phyloP scores from a whole-genome alignment of 495 filamentous ascomycete species.

The Hypoxylon subgilvum region DNA sequence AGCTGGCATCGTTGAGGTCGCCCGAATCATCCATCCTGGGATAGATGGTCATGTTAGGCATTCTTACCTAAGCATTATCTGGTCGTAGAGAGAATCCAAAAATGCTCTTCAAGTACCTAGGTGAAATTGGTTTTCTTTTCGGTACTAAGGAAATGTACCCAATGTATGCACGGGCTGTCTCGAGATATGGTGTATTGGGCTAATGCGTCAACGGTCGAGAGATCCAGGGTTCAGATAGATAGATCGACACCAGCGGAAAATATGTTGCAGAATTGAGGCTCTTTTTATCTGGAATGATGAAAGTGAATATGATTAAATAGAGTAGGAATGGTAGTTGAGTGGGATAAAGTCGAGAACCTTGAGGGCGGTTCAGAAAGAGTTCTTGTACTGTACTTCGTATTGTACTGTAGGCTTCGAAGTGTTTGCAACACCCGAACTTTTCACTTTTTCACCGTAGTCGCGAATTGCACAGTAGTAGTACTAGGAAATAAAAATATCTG shows the following conservation, averaged over 20 bases:
- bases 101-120: too few species aligned
- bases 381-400: too few species aligned
- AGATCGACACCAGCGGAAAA: neutral
- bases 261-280: conserved; percentile 16
- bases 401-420: too few species aligned
- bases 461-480: too few species aligned
- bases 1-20: conserved; percentile 25
- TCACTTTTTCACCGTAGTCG: too few species aligned
- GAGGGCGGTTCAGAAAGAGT: conserved; percentile 16
- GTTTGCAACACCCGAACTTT: too few species aligned
- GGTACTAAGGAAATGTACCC: too few species aligned
- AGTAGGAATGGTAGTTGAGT: conserved; percentile 2
- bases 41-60: conserved; percentile 22
- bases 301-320: neutral
- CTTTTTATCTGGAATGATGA: conserved; percentile 9
- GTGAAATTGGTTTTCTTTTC: too few species aligned
- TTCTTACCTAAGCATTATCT: conserved; percentile 17
- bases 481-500: too few species aligned
- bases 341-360: conserved; percentile 40
- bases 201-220: conserved; percentile 1
- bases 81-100: neutral
- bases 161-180: too few species aligned
- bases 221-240: conserved; percentile 12
- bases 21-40: conserved; percentile 21
- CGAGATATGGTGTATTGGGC: conserved; percentile 1